Evolutionary conservation across 1,139 yeast genomes (phyloP), one percentile per base, ranked within the genome.

Genomic region (Candida labiduridarum): DNA sequence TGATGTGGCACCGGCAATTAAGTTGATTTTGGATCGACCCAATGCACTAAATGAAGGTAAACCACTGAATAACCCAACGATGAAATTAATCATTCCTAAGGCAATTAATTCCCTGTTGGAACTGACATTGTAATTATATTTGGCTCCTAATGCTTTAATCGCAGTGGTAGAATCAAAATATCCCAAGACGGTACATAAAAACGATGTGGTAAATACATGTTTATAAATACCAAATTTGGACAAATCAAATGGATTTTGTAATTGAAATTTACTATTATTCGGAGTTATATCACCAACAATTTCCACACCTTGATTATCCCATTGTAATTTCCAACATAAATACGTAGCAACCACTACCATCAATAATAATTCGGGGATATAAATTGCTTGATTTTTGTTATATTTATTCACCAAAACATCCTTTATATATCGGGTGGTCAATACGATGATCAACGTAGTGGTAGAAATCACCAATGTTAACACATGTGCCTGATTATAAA

Each of bases 21-120:
- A 59, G 50, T 68, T 68, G 42, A 70, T 66, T 51, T 67, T 69
- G 11, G 74, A 69, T 46, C 75, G 61, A n/a, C 75, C 75, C 49
- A 69, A 60, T 0, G 72, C 73, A 1, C 74, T 74, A 56, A 69
- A 70, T 8, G 72, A 64, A 8, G 75, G 75, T 19, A 70, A 55
- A 1, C 71, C 73, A 41, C 72, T 67, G 16, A 68, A 58, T 30
- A 67, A 52, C n/a, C 71, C 57, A 12, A 62, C 62, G 2, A 64
- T 60, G 18, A 67, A 49, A 52, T 70, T 70, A 22, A 69, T 61
- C 1, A 62, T 55, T 0, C 75, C 74, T 36, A 70, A 59, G 0
- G 75, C 75, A 35, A 69, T 59, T 19, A 70, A 58, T 49, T 70
- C 75, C 11, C 74, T 57, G 52, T 70, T 70, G 18, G 71, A 60